Evolutionary conservation across 2,329 filamentous ascomycete species (phyloP).

Genomic region (Pseudogymnoascus sp.): DNA sequence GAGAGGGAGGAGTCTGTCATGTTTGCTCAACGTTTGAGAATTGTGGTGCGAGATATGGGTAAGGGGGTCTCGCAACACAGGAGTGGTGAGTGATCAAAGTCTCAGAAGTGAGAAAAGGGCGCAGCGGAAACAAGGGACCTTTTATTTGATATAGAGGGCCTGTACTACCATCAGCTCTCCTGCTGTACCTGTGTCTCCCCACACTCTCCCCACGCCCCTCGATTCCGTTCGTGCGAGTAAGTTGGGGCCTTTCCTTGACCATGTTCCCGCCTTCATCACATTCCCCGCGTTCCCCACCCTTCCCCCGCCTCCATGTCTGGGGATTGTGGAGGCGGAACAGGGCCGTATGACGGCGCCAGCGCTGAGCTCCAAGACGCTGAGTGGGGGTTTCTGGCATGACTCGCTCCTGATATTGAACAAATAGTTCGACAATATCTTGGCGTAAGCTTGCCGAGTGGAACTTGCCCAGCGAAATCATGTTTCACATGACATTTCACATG

Average conservation of each 20-base stretch:
- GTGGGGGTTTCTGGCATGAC: neutral
- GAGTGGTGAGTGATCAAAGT: neutral
- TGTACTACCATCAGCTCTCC: neutral
- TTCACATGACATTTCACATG: neutral
- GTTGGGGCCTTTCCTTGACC: neutral
- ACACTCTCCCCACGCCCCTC: neutral
- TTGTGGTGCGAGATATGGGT: neutral
- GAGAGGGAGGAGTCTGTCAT: conserved; percentile 5
- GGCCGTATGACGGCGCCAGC: neutral
- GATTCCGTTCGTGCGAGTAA: neutral
- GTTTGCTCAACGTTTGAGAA: neutral
- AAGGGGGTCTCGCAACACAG: neutral
- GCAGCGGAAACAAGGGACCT: neutral
- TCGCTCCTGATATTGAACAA: neutral
- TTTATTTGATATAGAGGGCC: neutral
- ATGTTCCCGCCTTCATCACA: neutral
- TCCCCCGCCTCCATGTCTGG: neutral
- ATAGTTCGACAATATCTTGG: neutral
- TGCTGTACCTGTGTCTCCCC: neutral
- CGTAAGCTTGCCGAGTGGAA: neutral
- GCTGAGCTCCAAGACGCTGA: neutral
- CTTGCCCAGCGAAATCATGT: neutral
- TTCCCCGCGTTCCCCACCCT: neutral
- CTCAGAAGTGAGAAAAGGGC: neutral
- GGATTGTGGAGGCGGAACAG: conserved; percentile 3